phyloP scores from a whole-genome alignment of 1,284 basidiomycete species.

The Pascua sp. region DNA sequence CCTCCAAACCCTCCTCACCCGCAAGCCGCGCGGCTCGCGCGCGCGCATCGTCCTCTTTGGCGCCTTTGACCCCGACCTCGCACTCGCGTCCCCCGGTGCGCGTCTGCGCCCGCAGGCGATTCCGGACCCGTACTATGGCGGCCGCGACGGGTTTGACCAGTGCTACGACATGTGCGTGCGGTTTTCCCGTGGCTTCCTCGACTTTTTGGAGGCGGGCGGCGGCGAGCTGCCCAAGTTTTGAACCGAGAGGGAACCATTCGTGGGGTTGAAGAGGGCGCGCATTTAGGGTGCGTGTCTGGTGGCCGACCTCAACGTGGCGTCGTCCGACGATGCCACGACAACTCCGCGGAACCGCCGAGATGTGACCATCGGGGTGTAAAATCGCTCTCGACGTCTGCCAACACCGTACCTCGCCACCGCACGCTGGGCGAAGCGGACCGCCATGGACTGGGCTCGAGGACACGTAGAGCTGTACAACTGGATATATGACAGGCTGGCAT shows the following conservation, averaged over 20 bases:
- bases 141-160: constrained; percentile 48
- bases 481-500: no score
- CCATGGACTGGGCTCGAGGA: no score
- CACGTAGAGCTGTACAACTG: no score
- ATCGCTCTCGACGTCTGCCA: no score
- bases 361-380: no score
- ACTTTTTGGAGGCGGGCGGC: constrained; percentile 33
- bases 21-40: constrained; percentile 33
- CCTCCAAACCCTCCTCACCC: constrained; percentile 43
- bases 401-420: no score
- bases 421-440: no score
- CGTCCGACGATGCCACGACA: no score
- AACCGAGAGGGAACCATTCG: not conserved
- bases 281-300: no score
- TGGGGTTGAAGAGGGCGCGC: no score
- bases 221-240: constrained; percentile 18
- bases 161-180: constrained; percentile 50
- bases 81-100: constrained; percentile 21
- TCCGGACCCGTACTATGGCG: constrained; percentile 51
- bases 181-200: constrained; percentile 46
- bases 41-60: constrained; percentile 40
- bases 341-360: no score
- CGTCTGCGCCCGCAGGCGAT: constrained; percentile 22
- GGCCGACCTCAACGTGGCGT: no score
- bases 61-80: constrained; percentile 32